A percentile compares a stretch with the other conserved stretches of the same genome.
These are phyloP conservation scores for Pochonia chlamydosporia DNA, from an alignment of 2,329 filamentous ascomycete species.

Conservation along the genomic window DNA sequence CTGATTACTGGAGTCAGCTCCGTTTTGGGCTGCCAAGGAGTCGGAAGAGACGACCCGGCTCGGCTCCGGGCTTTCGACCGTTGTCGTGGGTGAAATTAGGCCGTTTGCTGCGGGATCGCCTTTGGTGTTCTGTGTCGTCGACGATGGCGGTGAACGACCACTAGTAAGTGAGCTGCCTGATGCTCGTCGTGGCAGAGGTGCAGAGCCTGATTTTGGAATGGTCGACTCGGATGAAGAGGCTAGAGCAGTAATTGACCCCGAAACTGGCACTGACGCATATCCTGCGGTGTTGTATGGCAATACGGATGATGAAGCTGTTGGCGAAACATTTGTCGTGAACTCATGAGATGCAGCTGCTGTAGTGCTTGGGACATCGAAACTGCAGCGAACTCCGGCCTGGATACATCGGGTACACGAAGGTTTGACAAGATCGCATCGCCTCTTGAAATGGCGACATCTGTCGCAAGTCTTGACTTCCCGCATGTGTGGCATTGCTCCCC, in stretches of 20 bases:
- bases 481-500: slow-evolving; percentile 20
- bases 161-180: background rate
- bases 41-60: slow-evolving; percentile 7
- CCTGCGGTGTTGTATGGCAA: background rate
- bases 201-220: background rate
- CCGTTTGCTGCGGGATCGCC: slow-evolving; percentile 15
- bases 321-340: no score
- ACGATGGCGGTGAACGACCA: background rate
- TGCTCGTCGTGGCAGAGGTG: background rate
- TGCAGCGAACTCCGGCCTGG: slow-evolving; percentile 26
- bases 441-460: slow-evolving; percentile 30
- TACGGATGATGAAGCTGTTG: background rate
- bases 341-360: background rate
- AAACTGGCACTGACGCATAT: background rate
- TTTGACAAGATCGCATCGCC: slow-evolving; percentile 28
- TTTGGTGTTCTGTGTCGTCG: slow-evolving; percentile 12
- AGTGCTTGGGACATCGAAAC: slow-evolving; percentile 17
- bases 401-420: slow-evolving; percentile 28
- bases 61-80: slow-evolving; percentile 22
- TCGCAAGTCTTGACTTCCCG: slow-evolving; percentile 31
- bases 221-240: background rate
- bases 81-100: slow-evolving; percentile 23
- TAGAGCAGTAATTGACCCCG: background rate
- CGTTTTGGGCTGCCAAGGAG: slow-evolving; percentile 5
- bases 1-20: slow-evolving; percentile 1